Evolutionary conservation across 306 rosid genomes (phyloP), one percentile per base, ranked within the genome.

Genomic region (Vigna unguiculata): DNA sequence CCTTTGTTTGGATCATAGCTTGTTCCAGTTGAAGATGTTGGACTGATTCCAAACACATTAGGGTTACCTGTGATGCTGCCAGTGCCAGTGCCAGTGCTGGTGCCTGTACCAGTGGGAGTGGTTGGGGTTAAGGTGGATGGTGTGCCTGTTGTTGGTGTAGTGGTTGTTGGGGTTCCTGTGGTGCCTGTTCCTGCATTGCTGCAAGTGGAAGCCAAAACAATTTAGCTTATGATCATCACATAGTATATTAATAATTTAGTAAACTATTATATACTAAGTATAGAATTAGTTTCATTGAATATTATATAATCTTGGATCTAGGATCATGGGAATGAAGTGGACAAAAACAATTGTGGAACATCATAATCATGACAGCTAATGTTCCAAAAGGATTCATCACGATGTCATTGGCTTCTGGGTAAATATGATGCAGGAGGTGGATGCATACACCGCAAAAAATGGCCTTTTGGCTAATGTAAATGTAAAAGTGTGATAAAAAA

Each of bases 41-140:
- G 98, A 82, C 96, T 88, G 1, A 91, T 76, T 41, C 98, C 91
- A 55, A 87, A 86, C 71, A 86, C 77, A n/a, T 90, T 62, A 47
- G 93, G 78, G 49, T 58, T 64, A 0, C 94, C 90, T 9, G 73
- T 72, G 47, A 49, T 24, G 3, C 80, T 40, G 45, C 45, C 45
- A 0, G 81, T 80, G 0, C 68, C 59, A 0, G 80, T 70, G 3
- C 81, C 69, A 0, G 58, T 54, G 3, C 80, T 85, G 0, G 77
- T 78, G 1, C 80, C 82, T 0, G 83, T 69, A 2, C 82, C n/a
- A 16, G 76, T 24, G 15, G 75, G 52, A 67, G 87, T 64, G 43
- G 84, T 81, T 81, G 85, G 85, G 0, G 74, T 76, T 17, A 82
- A 19, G 55, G 85, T 72, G 71, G 82, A 75, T 74, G 88, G 66